phyloP scores from a whole-genome alignment of 2,329 filamentous ascomycete species.

The Fusarium oxysporum region DNA sequence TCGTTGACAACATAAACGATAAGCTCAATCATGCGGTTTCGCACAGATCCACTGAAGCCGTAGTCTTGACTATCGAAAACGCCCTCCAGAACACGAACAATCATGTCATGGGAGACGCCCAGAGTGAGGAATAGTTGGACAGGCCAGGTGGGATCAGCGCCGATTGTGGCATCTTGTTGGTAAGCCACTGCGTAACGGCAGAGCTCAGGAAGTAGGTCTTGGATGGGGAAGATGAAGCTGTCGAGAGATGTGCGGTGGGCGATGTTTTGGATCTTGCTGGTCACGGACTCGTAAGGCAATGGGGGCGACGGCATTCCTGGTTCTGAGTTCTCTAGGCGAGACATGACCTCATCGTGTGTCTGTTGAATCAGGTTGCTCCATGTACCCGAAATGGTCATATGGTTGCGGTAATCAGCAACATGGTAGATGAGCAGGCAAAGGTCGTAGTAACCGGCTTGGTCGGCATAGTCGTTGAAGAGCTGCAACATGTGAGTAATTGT shows the following conservation, averaged over 20 bases:
- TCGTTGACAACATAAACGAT: constrained; percentile 62
- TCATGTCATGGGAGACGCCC: constrained; percentile 67
- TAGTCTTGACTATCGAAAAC: constrained; percentile 70
- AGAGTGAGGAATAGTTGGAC: constrained; percentile 67
- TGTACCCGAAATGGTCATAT: constrained; percentile 83
- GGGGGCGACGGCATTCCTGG: constrained; percentile 54
- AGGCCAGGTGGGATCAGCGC: constrained; percentile 68
- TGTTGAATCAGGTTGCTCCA: constrained; percentile 86
- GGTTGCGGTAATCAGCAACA: constrained; percentile 88
- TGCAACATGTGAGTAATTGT: constrained; percentile 53
- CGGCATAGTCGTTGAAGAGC: constrained; percentile 94
- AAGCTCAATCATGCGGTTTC: constrained; percentile 66
- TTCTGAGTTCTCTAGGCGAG: constrained; percentile 57
- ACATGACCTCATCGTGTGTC: constrained; percentile 69
- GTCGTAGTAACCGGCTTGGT: constrained; percentile 92
- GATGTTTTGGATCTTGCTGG: constrained; percentile 72
- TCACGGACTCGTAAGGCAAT: constrained; percentile 77
- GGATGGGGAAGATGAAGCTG: constrained; percentile 74
- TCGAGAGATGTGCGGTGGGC: constrained; percentile 73
- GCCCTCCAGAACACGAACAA: constrained; percentile 66
- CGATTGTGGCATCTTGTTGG: constrained; percentile 68
- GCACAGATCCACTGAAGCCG: constrained; percentile 64
- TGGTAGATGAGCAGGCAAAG: constrained; percentile 94
- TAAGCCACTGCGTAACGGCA: constrained; percentile 71
- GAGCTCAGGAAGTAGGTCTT: constrained; percentile 69